Conservation (phyloP, 306 rosid species). For the Herpetospermum pedunculosum region DNA sequence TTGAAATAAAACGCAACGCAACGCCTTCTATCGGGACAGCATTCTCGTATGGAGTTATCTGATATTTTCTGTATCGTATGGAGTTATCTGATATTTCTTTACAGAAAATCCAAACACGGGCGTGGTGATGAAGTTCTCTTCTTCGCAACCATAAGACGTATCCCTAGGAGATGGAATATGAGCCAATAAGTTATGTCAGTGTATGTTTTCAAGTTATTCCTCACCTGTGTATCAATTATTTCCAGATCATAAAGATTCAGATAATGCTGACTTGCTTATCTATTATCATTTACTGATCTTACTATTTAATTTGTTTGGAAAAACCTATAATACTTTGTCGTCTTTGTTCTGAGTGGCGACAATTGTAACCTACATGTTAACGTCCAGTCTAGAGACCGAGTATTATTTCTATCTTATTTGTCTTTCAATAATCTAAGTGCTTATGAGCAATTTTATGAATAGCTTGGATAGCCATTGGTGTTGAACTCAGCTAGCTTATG, state of each 20-base stretch:
- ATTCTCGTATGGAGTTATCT: not conserved
- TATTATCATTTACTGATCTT: not conserved
- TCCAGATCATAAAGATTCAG: not conserved
- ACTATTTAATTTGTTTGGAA: not conserved
- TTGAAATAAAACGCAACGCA: not conserved
- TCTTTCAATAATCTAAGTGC: not conserved
- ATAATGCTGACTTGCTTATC: not conserved
- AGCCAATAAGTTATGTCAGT: not conserved
- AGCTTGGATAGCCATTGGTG: slow-evolving; percentile 8
- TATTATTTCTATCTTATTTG: not conserved
- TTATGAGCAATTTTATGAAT: slow-evolving; percentile 1
- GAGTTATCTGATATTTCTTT: not conserved
- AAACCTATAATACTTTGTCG: not conserved
- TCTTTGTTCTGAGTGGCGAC: not conserved
- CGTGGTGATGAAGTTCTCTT: not conserved
- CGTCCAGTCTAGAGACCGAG: not conserved
- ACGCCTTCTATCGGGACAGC: not conserved
- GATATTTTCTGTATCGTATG: not conserved
- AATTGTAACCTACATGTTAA: not conserved
- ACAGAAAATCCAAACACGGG: not conserved
- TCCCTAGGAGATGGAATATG: slow-evolving; percentile 1
- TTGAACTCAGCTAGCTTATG: not conserved
- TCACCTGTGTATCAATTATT: not conserved
- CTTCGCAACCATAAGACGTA: not conserved
- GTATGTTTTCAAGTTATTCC: slow-evolving; percentile 3